These are phyloP conservation scores for Mycosphaerelloides madeirae DNA, from an alignment of 2,329 filamentous ascomycete species.

Conservation along the genomic window DNA sequence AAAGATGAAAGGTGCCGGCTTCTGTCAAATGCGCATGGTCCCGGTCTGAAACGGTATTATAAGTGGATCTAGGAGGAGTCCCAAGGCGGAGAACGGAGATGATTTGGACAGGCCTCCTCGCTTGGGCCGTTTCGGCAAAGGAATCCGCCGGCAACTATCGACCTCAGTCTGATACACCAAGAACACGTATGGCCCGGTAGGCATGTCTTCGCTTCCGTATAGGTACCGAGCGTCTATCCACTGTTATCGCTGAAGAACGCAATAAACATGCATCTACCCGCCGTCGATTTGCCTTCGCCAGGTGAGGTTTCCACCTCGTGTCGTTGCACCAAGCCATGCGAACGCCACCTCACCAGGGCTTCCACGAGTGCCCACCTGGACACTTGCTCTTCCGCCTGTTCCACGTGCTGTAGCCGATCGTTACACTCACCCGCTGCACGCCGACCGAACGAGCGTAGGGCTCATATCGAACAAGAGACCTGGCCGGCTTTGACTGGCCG, in stretches of 20 bases:
- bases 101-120: too few species aligned
- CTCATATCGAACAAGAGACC: neutral
- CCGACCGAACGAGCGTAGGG: slow-evolving; percentile 4
- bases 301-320: slow-evolving; percentile 1
- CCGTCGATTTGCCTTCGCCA: slow-evolving; percentile 1
- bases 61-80: too few species aligned
- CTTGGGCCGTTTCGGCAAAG: too few species aligned
- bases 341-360: slow-evolving; percentile 6
- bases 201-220: too few species aligned
- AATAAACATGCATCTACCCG: neutral
- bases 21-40: too few species aligned
- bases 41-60: too few species aligned
- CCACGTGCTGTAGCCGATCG: slow-evolving; percentile 8
- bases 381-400: slow-evolving; percentile 2
- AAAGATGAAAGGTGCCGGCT: too few species aligned
- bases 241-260: neutral
- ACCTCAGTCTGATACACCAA: too few species aligned
- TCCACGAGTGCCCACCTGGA: neutral
- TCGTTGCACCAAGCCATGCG: slow-evolving; percentile 3
- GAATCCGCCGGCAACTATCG: too few species aligned
- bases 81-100: too few species aligned
- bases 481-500: neutral
- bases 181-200: too few species aligned
- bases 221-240: too few species aligned
- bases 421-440: slow-evolving; percentile 5